These are phyloP conservation scores for Exobasidium rhododendri DNA, from an alignment of 1,284 basidiomycete species.

Conservation along the genomic window DNA sequence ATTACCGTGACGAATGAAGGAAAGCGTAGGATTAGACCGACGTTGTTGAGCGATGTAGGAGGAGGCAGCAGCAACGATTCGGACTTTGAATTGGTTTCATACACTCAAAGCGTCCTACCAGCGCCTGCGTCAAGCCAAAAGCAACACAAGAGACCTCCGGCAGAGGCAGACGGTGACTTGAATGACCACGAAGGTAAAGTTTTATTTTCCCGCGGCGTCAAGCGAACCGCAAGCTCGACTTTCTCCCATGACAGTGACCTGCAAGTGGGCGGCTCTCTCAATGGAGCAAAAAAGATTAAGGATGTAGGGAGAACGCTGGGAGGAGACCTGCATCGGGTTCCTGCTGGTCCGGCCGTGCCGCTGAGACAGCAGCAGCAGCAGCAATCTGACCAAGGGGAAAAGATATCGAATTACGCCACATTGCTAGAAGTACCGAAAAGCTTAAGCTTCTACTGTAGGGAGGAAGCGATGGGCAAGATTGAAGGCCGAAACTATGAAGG, in stretches of 20 bases:
- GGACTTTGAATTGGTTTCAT: not conserved
- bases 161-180: not conserved
- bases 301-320: conserved; percentile 65
- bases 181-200: not conserved
- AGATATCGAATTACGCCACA: not conserved
- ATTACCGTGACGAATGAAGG: conserved; percentile 57
- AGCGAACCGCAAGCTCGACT: not conserved
- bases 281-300: conserved; percentile 18
- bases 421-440: conserved; percentile 28
- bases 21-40: conserved; percentile 68
- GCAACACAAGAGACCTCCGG: not conserved
- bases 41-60: conserved; percentile 55
- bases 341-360: conserved; percentile 55
- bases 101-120: not conserved
- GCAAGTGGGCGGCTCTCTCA: conserved; percentile 12
- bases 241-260: not conserved
- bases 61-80: not conserved
- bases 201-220: not conserved
- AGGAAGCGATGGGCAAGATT: conserved; percentile 63
- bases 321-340: conserved; percentile 64
- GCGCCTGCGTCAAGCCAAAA: not conserved
- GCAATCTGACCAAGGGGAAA: conserved; percentile 7
- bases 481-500: conserved; percentile 76
- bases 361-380: not conserved
- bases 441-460: conserved; percentile 43